phyloP scores from a whole-genome alignment of 1,284 basidiomycete species.

The Puccinia hordei region DNA sequence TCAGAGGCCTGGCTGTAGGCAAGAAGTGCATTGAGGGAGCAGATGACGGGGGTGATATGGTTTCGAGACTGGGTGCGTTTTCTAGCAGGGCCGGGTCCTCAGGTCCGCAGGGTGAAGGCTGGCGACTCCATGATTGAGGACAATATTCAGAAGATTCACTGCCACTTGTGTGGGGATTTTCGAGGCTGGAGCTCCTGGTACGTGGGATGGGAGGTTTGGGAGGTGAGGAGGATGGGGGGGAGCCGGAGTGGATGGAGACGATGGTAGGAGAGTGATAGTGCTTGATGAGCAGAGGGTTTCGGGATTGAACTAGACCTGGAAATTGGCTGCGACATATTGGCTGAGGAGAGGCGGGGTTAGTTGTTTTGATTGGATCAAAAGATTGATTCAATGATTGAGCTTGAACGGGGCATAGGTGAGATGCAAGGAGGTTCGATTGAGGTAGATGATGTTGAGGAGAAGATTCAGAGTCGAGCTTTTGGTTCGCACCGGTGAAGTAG shows the following conservation, averaged over 20 bases:
- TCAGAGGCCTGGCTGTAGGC: background rate
- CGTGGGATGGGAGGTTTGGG: background rate
- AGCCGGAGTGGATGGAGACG: background rate
- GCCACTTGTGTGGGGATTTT: background rate
- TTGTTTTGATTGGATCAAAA: background rate
- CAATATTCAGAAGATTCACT: background rate
- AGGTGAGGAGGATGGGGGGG: background rate
- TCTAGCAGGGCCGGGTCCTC: background rate
- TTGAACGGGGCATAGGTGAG: background rate
- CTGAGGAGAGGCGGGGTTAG: background rate
- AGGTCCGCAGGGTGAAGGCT: background rate
- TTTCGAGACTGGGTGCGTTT: background rate
- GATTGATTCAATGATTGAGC: background rate
- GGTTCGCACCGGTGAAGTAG: background rate
- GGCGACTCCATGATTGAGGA: background rate
- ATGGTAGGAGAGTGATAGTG: background rate
- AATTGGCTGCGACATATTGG: background rate
- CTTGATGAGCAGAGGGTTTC: constrained; percentile 14
- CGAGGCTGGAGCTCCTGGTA: background rate
- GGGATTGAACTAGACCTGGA: background rate
- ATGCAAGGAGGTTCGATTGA: background rate
- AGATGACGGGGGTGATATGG: background rate
- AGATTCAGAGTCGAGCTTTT: background rate
- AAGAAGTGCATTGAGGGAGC: background rate
- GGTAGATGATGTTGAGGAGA: background rate